Evolutionary conservation across 805 yeast species (phyloP).

Genomic region (Candida dendrica): DNA sequence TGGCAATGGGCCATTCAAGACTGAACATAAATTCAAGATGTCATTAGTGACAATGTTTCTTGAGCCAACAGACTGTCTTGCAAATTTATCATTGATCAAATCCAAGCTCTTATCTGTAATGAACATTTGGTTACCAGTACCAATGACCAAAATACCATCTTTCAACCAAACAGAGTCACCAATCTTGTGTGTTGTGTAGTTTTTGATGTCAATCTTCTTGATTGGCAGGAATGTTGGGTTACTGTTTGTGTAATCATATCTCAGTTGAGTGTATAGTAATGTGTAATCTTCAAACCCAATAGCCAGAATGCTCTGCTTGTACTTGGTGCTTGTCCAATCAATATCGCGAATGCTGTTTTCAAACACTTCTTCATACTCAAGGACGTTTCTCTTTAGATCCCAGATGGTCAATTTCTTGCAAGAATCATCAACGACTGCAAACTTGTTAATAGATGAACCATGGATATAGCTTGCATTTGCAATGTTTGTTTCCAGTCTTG

Average conservation of each 20-base stretch:
- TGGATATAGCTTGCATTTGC: conserved; percentile 44
- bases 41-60: conserved; percentile 44
- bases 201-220: conserved; percentile 61
- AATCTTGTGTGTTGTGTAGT: conserved; percentile 69
- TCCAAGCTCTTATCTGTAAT: conserved; percentile 68
- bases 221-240: conserved; percentile 74
- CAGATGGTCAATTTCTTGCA: conserved; percentile 59
- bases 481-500: conserved; percentile 49
- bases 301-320: conserved; percentile 65
- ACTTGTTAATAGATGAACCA: conserved; percentile 69
- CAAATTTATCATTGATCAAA: conserved; percentile 37
- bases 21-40: conserved; percentile 64
- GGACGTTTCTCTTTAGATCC: conserved; percentile 62
- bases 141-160: conserved; percentile 73
- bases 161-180: conserved; percentile 88
- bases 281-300: conserved; percentile 67
- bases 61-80: conserved; percentile 50
- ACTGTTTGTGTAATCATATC: conserved; percentile 83
- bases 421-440: conserved; percentile 61
- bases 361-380: conserved; percentile 50
- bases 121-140: conserved; percentile 85
- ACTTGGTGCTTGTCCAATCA: conserved; percentile 78
- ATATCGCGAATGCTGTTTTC: conserved; percentile 51
- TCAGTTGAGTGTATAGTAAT: conserved; percentile 66
- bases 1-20: conserved; percentile 85